Evolutionary conservation across 768 basidiomycete species (phyloP).

Genomic region (Suillus paluster): DNA sequence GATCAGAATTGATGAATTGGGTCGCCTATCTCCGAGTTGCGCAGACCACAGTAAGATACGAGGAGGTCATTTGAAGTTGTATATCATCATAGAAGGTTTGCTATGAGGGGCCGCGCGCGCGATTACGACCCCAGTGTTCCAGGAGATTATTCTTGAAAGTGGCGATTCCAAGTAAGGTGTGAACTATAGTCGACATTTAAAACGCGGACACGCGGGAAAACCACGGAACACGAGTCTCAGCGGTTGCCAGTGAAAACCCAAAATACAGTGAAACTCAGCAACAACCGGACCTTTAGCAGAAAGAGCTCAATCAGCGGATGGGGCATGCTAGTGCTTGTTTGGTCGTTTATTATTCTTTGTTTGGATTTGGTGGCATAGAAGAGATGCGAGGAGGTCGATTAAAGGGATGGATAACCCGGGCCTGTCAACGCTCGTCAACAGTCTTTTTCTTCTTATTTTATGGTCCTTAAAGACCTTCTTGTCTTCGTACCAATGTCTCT

Average conservation of each 20-base stretch:
- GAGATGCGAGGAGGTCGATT: conserved; percentile 23
- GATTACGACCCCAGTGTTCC: too few relatives aligned
- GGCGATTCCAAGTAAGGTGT: background rate
- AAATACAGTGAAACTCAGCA: background rate
- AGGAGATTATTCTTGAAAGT: background rate
- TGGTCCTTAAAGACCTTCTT: conserved; percentile 51
- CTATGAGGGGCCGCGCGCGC: too few relatives aligned
- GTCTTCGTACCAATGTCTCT: conserved; percentile 31
- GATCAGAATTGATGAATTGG: background rate
- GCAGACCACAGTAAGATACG: background rate
- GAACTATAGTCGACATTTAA: background rate
- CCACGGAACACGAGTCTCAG: conserved; percentile 2
- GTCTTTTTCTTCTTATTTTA: conserved; percentile 40
- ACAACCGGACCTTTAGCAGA: conserved; percentile 33
- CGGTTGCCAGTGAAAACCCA: conserved; percentile 1
- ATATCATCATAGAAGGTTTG: too few relatives aligned
- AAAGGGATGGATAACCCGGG: conserved; percentile 27
- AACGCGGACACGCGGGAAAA: background rate
- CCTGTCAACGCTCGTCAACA: conserved; percentile 61
- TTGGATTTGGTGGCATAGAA: conserved; percentile 29
- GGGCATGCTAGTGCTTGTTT: conserved; percentile 3
- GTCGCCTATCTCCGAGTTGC: background rate
- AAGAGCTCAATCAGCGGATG: conserved; percentile 27
- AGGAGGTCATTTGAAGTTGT: too few relatives aligned
- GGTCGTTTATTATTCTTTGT: conserved; percentile 23